Conservation (phyloP, 2,329 filamentous ascomycete genomes). For the Pseudogymnoascus sp. region DNA sequence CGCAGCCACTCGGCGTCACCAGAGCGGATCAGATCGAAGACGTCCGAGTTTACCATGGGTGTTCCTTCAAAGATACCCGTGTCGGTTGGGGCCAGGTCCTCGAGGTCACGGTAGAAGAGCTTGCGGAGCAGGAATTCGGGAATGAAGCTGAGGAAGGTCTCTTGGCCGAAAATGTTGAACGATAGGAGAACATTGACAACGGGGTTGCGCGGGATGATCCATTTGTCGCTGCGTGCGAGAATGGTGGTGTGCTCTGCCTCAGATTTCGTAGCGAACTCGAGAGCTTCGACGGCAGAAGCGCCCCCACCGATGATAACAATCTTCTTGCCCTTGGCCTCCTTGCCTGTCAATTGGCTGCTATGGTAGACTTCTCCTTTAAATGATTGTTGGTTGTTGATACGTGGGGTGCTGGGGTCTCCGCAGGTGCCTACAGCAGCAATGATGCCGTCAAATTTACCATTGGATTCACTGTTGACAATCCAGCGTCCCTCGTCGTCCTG, state of each 20-base stretch:
- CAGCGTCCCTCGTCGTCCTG: constrained; percentile 62
- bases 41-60: constrained; percentile 78
- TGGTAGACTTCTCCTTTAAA: constrained; percentile 70
- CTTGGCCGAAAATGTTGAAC: constrained; percentile 70
- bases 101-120: constrained; percentile 76
- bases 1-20: constrained; percentile 72
- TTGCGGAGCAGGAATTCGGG: constrained; percentile 67
- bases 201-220: constrained; percentile 78
- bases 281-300: constrained; percentile 71
- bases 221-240: constrained; percentile 72
- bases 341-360: constrained; percentile 67
- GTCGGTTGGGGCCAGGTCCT: constrained; percentile 60
- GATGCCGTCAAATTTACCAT: constrained; percentile 70
- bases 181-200: constrained; percentile 66
- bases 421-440: constrained; percentile 75
- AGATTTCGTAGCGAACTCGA: constrained; percentile 67
- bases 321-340: constrained; percentile 64
- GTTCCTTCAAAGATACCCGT: constrained; percentile 77
- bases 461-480: constrained; percentile 65
- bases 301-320: constrained; percentile 72
- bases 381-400: constrained; percentile 59
- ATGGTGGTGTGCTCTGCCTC: constrained; percentile 63
- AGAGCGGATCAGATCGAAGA: constrained; percentile 66
- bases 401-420: constrained; percentile 67
- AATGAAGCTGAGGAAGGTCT: constrained; percentile 68